Conservation (phyloP, 1,139 yeast genomes). For the Pichia sp. region DNA sequence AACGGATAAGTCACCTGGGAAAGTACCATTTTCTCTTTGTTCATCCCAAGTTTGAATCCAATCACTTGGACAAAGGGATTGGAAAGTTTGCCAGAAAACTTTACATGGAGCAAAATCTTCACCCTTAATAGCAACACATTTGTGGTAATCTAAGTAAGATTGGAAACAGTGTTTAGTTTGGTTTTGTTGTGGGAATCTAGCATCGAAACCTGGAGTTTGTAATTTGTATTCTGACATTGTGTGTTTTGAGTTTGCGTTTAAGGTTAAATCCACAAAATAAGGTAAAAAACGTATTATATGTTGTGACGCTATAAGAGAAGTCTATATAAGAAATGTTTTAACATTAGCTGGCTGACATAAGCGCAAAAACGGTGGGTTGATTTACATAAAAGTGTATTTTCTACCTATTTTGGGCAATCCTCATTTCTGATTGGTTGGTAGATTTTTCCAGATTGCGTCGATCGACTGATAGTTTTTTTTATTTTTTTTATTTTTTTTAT, state of each 20-base stretch:
- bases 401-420: no score
- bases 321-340: no score
- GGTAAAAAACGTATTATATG: neutral
- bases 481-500: no score
- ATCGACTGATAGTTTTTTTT: no score
- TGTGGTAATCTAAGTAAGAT: slow-evolving; percentile 95
- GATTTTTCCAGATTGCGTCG: no score
- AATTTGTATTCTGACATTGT: slow-evolving; percentile 39
- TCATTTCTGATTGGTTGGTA: no score
- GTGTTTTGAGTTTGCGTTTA: slow-evolving; percentile 3
- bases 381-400: no score
- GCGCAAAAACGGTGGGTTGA: no score
- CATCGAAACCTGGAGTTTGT: slow-evolving; percentile 82
- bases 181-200: slow-evolving; percentile 94
- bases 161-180: slow-evolving; percentile 99
- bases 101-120: slow-evolving; percentile 98
- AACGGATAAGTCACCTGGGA: slow-evolving; percentile 52
- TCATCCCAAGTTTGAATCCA: slow-evolving; percentile 97
- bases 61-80: slow-evolving; percentile 84
- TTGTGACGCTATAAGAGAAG: no score
- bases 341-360: no score
- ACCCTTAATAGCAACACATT: slow-evolving; percentile 93
- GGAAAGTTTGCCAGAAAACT: slow-evolving; percentile 86
- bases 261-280: no score
- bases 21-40: slow-evolving; percentile 71